Conservation (phyloP, 2,329 filamentous ascomycete species). For the Talaromyces atroroseus region DNA sequence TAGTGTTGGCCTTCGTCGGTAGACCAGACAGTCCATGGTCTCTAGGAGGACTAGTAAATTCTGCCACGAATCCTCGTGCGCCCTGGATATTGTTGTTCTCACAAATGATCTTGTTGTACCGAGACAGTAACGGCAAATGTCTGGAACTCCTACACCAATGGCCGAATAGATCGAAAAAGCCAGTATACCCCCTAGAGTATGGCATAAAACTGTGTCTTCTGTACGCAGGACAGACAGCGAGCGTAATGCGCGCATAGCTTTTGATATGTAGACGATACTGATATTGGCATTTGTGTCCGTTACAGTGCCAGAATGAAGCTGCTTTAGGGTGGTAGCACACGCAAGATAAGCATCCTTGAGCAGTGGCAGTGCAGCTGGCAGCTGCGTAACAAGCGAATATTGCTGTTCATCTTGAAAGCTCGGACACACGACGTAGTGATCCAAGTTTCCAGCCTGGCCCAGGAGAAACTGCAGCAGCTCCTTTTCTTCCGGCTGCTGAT, state of each 20-base stretch:
- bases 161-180: constrained; percentile 5
- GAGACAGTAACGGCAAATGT: constrained; percentile 9
- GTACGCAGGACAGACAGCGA: neutral
- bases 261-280: constrained; percentile 2
- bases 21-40: constrained; percentile 8
- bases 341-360: constrained; percentile 11
- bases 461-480: constrained; percentile 8
- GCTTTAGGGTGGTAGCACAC: constrained; percentile 9
- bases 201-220: constrained; percentile 3
- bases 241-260: neutral
- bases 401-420: constrained; percentile 9
- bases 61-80: neutral
- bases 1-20: constrained; percentile 4
- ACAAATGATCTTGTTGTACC: neutral
- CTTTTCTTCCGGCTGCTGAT: constrained; percentile 3
- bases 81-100: neutral
- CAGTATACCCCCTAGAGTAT: constrained; percentile 5
- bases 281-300: neutral
- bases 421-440: constrained; percentile 6
- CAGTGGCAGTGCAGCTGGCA: neutral
- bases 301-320: constrained; percentile 1
- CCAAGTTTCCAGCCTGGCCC: constrained; percentile 1
- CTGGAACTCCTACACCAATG: constrained; percentile 6
- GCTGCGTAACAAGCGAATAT: neutral
- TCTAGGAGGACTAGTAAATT: constrained; percentile 6